phyloP scores from a whole-genome alignment of 169 alveolate species.

The Plasmodium reichenowi region DNA sequence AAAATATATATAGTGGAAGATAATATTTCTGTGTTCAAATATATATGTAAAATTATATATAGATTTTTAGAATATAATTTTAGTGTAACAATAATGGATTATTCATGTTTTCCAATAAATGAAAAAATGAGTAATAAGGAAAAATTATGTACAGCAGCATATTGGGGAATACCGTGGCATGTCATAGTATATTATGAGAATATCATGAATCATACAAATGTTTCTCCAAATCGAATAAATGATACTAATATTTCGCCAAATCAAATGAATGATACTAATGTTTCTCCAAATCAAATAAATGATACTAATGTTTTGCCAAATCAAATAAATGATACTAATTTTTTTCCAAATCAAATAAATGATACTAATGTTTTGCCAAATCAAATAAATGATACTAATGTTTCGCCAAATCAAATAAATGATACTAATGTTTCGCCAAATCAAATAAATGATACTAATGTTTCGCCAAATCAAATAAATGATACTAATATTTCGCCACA shows the following conservation, averaged over 20 bases:
- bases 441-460: background rate
- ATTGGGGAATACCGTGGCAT: conserved; percentile 72
- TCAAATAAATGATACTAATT: background rate
- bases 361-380: background rate
- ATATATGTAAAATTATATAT: conserved; percentile 66
- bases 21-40: conserved; percentile 37
- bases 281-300: background rate
- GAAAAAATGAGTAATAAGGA: conserved; percentile 27
- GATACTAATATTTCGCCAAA: background rate
- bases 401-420: no score
- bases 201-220: background rate
- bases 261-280: background rate
- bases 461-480: background rate
- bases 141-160: conserved; percentile 15
- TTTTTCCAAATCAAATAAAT: background rate
- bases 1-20: conserved; percentile 69
- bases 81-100: conserved; percentile 29
- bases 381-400: no score
- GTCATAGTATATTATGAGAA: background rate
- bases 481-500: background rate
- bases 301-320: background rate
- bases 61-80: conserved; percentile 53
- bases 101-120: conserved; percentile 29
- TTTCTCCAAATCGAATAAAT: background rate
- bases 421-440: background rate